Percentiles rank a stretch among this genome's conserved stretches.
Evolutionary conservation across 225 moss, liverwort and hornwort genomes (phyloP).

Genomic region (Pleurozium schreberi): DNA sequence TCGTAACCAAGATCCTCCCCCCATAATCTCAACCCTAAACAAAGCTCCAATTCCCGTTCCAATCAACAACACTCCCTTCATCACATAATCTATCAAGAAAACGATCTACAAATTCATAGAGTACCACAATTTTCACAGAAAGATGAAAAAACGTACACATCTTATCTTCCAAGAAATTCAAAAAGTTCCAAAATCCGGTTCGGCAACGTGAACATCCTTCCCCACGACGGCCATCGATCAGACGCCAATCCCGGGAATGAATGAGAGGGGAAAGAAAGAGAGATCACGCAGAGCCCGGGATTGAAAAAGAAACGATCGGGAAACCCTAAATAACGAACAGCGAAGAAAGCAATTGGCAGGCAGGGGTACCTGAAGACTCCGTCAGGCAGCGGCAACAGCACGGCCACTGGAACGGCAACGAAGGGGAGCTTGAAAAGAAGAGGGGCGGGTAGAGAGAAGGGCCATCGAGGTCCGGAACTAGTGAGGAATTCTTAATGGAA

Average conservation of each 20-base stretch:
- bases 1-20: neutral
- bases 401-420: neutral
- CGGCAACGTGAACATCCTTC: neutral
- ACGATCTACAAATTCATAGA: neutral
- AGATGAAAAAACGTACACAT: neutral
- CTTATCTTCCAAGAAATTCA: neutral
- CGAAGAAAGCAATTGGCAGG: neutral
- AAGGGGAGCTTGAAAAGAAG: neutral
- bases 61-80: neutral
- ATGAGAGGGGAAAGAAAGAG: neutral
- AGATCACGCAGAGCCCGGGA: neutral
- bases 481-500: neutral
- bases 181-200: neutral
- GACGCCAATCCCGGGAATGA: neutral
- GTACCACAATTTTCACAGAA: neutral
- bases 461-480: neutral
- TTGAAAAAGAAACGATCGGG: neutral
- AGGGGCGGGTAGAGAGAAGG: neutral
- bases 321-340: constrained; percentile 4
- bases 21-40: neutral
- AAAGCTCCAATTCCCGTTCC: neutral
- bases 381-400: neutral
- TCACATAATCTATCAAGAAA: neutral
- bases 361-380: neutral
- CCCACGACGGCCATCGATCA: neutral